These are phyloP conservation scores for Kwoniella sp. DNA, from an alignment of 768 basidiomycete species.

Conservation along the genomic window DNA sequence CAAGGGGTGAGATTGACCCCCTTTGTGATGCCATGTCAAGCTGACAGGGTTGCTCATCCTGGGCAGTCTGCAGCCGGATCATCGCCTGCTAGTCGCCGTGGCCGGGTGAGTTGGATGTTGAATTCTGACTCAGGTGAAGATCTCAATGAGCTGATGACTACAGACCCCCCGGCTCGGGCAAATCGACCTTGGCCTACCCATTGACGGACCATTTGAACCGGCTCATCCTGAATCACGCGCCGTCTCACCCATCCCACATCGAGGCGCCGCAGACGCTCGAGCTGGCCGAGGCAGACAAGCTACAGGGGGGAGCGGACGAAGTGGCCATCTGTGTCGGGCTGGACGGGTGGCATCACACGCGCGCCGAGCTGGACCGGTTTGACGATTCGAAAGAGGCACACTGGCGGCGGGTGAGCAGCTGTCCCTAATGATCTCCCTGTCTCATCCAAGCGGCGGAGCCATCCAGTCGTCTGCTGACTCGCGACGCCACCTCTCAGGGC, in stretches of 20 bases:
- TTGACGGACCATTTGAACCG: slow-evolving; percentile 59
- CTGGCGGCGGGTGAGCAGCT: slow-evolving; percentile 57
- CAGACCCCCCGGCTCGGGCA: slow-evolving; percentile 70
- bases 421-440: background rate
- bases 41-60: background rate
- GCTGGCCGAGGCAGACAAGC: background rate
- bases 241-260: slow-evolving; percentile 4
- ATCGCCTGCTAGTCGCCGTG: slow-evolving; percentile 61
- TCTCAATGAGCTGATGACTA: background rate
- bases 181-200: slow-evolving; percentile 67
- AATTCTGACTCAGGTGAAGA: background rate
- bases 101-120: slow-evolving; percentile 15
- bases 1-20: slow-evolving; percentile 3
- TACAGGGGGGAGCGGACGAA: slow-evolving; percentile 11
- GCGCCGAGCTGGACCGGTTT: slow-evolving; percentile 64
- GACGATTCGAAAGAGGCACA: slow-evolving; percentile 69
- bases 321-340: slow-evolving; percentile 67
- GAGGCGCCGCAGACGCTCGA: background rate
- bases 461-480: no score
- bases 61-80: slow-evolving; percentile 1
- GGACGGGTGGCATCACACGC: slow-evolving; percentile 89
- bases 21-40: no score
- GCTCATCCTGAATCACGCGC: slow-evolving; percentile 45
- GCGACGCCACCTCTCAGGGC: no score
- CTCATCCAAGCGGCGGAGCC: no score